Base-by-base conservation (phyloP, 2,329 filamentous ascomycete genomes). In the Hypoxylon sp. region DNA sequence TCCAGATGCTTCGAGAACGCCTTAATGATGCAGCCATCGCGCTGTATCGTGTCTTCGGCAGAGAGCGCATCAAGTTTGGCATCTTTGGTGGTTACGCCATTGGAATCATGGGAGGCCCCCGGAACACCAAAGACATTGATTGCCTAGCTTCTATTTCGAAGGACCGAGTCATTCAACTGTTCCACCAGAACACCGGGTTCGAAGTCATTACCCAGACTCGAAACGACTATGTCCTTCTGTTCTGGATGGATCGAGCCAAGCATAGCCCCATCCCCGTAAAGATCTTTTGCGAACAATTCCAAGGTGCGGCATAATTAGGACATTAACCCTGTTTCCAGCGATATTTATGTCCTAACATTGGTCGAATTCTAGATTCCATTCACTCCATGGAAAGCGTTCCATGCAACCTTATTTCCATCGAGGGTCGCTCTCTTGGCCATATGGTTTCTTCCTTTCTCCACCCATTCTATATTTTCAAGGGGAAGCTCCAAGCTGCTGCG, bases 61-160 rank as follows among this genome's bases (percentile, higher is more conserved):
- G 16, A 2, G 21, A 25, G 9, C 14, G 39, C 30, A 21, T 65
- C 11, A 59, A 48, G 7, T 61, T 53, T 25, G 62, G 62, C 16
- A 61, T 65, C 29, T 65, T 65, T 8, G 62, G 62, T 27, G 56
- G 62, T 16, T 57, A 57, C 25, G 62, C 62, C 5, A 57, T 65
- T n/a, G 21, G 25, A 14, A 21, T 29, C 14, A 30, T 65, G n/a
- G 51, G 51, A 7, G 55, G 55, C 29, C 2, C 16, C 9, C 55
- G 61, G 16, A 29, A n/a, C 14, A 60, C 41, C 19, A 61, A 60
- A 21, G 61, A 65, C 27, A 56, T 65, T 11, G 61, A 65, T 25
- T 60, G 56, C 34, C 19, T 65, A 12, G 61, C 45, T 16, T 51
- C 29, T 1, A 27, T 19, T 11, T 14, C 55, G 12, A 60, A 56